phyloP scores from a whole-genome alignment of 2,329 filamentous ascomycete species.

The Ophiostoma himal-ulmi region DNA sequence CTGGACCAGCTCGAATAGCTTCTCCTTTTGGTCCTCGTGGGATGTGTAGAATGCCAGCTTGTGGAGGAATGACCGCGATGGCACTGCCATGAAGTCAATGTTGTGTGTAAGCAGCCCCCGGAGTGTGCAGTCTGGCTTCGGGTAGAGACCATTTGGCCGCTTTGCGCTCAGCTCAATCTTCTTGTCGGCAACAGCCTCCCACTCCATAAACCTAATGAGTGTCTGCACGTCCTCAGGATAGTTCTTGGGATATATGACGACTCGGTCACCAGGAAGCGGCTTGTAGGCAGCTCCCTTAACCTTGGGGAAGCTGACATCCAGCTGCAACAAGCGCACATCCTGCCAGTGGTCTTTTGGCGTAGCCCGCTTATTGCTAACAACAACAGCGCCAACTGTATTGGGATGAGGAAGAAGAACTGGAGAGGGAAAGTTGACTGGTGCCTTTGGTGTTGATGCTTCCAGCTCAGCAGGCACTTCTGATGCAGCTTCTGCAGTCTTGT shows the following conservation, averaged over 20 bases:
- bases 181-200: slow-evolving; percentile 66
- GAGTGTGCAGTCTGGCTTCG: slow-evolving; percentile 50
- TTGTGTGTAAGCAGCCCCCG: slow-evolving; percentile 73
- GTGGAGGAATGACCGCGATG: slow-evolving; percentile 78
- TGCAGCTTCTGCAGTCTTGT: neutral
- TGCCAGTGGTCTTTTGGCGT: slow-evolving; percentile 81
- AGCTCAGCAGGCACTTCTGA: neutral
- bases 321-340: slow-evolving; percentile 76
- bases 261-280: slow-evolving; percentile 68
- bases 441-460: neutral
- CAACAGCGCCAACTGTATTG: slow-evolving; percentile 47
- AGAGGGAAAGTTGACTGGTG: slow-evolving; percentile 27
- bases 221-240: slow-evolving; percentile 72
- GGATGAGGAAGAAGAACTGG: slow-evolving; percentile 50
- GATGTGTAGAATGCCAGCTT: slow-evolving; percentile 69
- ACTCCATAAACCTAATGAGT: slow-evolving; percentile 73
- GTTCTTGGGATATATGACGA: slow-evolving; percentile 83
- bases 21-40: slow-evolving; percentile 67
- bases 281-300: slow-evolving; percentile 26
- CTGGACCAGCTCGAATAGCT: slow-evolving; percentile 76
- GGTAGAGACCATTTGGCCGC: slow-evolving; percentile 20
- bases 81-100: slow-evolving; percentile 84
- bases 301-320: slow-evolving; percentile 42
- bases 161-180: slow-evolving; percentile 49
- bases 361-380: slow-evolving; percentile 63